A percentile compares a stretch with the other conserved stretches of the same genome.
phyloP scores from a whole-genome alignment of 2,329 filamentous ascomycete genomes.

The Xylariaceae sp. region DNA sequence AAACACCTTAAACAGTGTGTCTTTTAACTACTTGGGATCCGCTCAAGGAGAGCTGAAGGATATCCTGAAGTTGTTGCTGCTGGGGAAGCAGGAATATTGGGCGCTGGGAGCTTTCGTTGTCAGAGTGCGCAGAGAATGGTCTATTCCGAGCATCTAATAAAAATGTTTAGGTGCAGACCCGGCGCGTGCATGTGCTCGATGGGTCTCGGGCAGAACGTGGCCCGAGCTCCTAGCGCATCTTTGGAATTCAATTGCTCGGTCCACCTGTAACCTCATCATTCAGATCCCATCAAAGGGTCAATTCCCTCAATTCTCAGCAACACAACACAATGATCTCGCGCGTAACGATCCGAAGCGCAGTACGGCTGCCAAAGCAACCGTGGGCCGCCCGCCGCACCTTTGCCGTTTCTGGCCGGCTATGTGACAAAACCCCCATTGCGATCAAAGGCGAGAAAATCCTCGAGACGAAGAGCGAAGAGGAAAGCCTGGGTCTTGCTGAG shows the following conservation, averaged over 20 bases:
- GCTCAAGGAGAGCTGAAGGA: too few relatives aligned
- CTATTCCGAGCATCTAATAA: too few relatives aligned
- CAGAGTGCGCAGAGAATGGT: too few relatives aligned
- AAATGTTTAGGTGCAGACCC: too few relatives aligned
- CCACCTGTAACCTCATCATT: conserved; percentile 28
- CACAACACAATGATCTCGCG: conserved; percentile 56
- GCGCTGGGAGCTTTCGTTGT: too few relatives aligned
- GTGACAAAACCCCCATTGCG: conserved; percentile 50
- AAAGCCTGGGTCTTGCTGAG: conserved; percentile 43
- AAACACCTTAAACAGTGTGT: too few relatives aligned
- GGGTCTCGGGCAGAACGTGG: conserved; percentile 19
- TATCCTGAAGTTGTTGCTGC: too few relatives aligned
- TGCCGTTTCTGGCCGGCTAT: conserved; percentile 53
- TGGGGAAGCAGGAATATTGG: too few relatives aligned
- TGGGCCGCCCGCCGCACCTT: conserved; percentile 55
- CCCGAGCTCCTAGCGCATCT: conserved; percentile 29
- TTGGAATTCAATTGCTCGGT: conserved; percentile 22
- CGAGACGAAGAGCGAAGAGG: conserved; percentile 50
- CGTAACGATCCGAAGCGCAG: conserved; percentile 47
- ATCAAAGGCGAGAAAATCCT: conserved; percentile 50
- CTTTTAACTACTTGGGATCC: too few relatives aligned
- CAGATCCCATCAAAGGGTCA: conserved; percentile 22
- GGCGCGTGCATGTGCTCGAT: too few relatives aligned
- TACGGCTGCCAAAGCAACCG: conserved; percentile 51
- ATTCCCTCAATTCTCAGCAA: conserved; percentile 44